Base-by-base conservation (phyloP, 305 asterid species). In the Fraxinus greggii region DNA sequence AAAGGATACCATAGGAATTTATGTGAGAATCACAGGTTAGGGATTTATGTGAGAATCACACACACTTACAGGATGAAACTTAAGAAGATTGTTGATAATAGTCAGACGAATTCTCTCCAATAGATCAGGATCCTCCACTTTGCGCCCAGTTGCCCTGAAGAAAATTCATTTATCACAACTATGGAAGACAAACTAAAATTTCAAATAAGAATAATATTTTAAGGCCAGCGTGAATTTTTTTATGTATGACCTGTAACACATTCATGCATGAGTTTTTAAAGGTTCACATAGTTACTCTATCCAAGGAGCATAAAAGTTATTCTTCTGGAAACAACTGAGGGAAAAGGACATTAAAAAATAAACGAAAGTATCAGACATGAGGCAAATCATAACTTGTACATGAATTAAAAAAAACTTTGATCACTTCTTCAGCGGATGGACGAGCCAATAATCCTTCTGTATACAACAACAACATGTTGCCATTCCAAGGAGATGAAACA, bases 111-210 rank as follows among this genome's bases (percentile, higher is more conserved):
- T 91, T 88, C 92, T 89, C 88, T 94, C 99, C 95, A 96, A 84
- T 81, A 96, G 91, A 91, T 94, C 98, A 76, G 99, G 98, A 75
- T 96, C 97, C 85, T 90, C 97, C 84, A 94, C 95, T 90, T 93
- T 96, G 77, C 98, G 97, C 63, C 98, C 99, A 29, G 93, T 86
- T 51, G 88, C 54, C 89, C 99, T 96, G 87, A 88, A 82, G 40
- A 84, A 82, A 73, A 77, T 56, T 72, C 54, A 28, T 75, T 70
- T n/a, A 40, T 42, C 33, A 65, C 36, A 4, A 28, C 36, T 28
- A 26, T 0, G 28, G 3, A 65, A 65, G 35, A 12, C 35, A 65
- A 65, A 7, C 19, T 65, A 65, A 1, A 12, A 65, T 65, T 10
- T 65, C 73, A 65, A 65, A 24, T 65, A 26, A 24, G 33, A 35